A percentile compares a stretch with the other conserved stretches of the same genome.
Conservation (phyloP, 1,284 basidiomycete species). For the Cryptococcus sp. region DNA sequence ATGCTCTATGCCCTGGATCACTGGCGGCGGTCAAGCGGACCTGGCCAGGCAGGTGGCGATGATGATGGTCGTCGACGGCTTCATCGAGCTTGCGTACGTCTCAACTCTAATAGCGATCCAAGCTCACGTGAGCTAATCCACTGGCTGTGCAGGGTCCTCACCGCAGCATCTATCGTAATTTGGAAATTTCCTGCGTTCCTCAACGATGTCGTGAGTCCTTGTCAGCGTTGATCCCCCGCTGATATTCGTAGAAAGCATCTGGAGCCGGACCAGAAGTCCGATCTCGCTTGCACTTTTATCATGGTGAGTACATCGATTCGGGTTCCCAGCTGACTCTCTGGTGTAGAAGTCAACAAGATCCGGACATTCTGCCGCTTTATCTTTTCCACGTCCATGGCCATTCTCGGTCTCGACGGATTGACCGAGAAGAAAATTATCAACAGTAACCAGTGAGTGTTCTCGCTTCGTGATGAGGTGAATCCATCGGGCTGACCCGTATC, state of each 20-base stretch:
- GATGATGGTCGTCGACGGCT: constrained; percentile 20
- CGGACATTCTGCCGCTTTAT: constrained; percentile 33
- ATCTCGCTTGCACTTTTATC: constrained; percentile 35
- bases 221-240: neutral
- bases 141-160: constrained; percentile 21
- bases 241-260: constrained; percentile 26
- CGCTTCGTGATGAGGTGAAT: neutral
- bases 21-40: constrained; percentile 10
- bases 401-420: constrained; percentile 33
- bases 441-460: constrained; percentile 16
- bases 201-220: constrained; percentile 27
- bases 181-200: constrained; percentile 35
- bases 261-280: constrained; percentile 40
- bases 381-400: constrained; percentile 21
- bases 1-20: constrained; percentile 22
- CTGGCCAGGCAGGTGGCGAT: constrained; percentile 16
- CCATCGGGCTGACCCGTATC: neutral
- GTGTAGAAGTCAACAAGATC: constrained; percentile 35
- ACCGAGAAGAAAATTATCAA: constrained; percentile 20
- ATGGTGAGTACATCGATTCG: constrained; percentile 18
- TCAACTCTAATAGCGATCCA: neutral
- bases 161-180: constrained; percentile 26
- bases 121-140: neutral
- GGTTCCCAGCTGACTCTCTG: neutral
- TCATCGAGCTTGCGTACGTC: constrained; percentile 30